These are phyloP conservation scores for Mortierella sp. DNA, from an alignment of 371 early-diverging fungal species.

Conservation along the genomic window DNA sequence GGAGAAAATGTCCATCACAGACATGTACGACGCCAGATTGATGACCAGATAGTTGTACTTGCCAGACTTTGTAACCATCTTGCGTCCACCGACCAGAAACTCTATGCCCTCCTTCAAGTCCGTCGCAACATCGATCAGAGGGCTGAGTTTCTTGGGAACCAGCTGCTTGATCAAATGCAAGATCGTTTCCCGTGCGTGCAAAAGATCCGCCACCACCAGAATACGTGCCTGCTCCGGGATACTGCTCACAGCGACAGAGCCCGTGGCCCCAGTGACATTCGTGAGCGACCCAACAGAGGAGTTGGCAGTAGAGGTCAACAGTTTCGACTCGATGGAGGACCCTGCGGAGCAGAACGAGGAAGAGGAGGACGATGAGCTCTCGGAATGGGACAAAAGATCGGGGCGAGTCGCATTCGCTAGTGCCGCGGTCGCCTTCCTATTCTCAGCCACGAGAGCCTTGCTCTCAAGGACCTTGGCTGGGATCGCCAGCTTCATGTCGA, in stretches of 20 bases:
- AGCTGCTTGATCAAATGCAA: constrained; percentile 40
- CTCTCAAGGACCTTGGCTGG: constrained; percentile 38
- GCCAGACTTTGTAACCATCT: background rate
- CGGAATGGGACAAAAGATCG: constrained; percentile 1
- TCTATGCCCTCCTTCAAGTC: constrained; percentile 40
- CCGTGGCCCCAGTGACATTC: background rate
- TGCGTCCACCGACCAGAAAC: constrained; percentile 37
- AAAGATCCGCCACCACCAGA: constrained; percentile 40
- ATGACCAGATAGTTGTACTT: constrained; percentile 67
- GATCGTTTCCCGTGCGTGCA: constrained; percentile 45
- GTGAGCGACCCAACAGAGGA: constrained; percentile 12
- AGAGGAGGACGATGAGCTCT: constrained; percentile 16
- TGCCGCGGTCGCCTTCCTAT: constrained; percentile 19
- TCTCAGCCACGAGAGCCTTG: constrained; percentile 24
- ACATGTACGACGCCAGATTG: constrained; percentile 64
- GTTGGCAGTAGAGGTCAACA: constrained; percentile 9
- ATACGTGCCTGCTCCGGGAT: constrained; percentile 29
- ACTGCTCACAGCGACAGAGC: background rate
- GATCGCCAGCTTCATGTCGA: constrained; percentile 44
- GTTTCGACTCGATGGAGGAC: constrained; percentile 18
- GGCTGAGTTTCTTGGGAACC: constrained; percentile 33
- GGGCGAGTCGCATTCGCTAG: background rate
- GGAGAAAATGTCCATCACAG: constrained; percentile 62
- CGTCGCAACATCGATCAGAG: constrained; percentile 36
- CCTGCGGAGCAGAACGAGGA: constrained; percentile 16